A percentile compares a stretch with the other conserved stretches of the same genome.
phyloP scores from a whole-genome alignment of 1,284 basidiomycete genomes.

The Dichomitus squalens region DNA sequence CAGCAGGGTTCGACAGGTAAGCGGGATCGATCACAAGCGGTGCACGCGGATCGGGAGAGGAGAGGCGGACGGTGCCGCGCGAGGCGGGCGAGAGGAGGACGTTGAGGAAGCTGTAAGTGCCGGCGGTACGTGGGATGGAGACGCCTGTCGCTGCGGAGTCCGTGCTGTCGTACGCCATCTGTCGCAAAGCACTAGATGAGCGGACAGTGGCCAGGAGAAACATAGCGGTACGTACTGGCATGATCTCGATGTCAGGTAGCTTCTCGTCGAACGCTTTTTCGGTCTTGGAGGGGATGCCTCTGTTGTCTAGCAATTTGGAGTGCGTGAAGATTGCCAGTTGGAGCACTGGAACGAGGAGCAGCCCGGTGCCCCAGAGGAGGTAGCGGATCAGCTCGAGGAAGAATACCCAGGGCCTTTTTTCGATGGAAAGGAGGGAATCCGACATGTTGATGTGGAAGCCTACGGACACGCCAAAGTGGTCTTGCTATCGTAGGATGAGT shows the following conservation, averaged over 20 bases:
- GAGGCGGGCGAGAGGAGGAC: conserved; percentile 36
- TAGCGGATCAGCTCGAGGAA: conserved; percentile 35
- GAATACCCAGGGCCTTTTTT: conserved; percentile 29
- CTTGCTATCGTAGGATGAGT: conserved; percentile 30
- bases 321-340: conserved; percentile 35
- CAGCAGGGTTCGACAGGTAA: conserved; percentile 38
- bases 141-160: conserved; percentile 4
- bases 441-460: conserved; percentile 27
- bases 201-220: neutral
- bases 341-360: conserved; percentile 33
- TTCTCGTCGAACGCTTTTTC: conserved; percentile 26
- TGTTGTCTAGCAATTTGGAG: conserved; percentile 29
- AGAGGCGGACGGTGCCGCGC: conserved; percentile 37
- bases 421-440: conserved; percentile 30
- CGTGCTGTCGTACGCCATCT: conserved; percentile 31
- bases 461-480: conserved; percentile 32
- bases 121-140: conserved; percentile 18
- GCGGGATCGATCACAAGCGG: conserved; percentile 42
- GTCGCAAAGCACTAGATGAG: conserved; percentile 21
- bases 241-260: conserved; percentile 41
- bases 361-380: conserved; percentile 34
- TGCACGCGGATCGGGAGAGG: conserved; percentile 37
- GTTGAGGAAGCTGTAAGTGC: conserved; percentile 34
- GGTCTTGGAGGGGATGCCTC: conserved; percentile 20
- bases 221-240: conserved; percentile 27